Conservation (phyloP, 768 basidiomycete genomes). For the Candolleomyces efflorescens region DNA sequence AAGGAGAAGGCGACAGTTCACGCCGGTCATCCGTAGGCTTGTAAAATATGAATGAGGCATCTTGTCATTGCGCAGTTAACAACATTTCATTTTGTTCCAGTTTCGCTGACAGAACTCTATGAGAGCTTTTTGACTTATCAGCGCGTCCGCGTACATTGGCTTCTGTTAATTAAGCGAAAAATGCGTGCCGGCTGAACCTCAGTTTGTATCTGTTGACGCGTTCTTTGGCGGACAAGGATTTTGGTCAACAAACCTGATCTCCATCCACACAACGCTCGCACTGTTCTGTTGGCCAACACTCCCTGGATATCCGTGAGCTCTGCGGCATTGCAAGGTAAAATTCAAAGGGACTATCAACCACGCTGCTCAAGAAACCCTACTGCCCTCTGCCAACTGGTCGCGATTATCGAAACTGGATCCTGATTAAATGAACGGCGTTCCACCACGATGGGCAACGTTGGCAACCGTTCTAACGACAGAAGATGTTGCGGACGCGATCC, state of each 20-base stretch:
- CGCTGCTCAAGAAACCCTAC: no score
- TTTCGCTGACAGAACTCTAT: no score
- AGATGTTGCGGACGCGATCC: constrained; percentile 34
- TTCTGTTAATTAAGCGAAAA: neutral
- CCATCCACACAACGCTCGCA: neutral
- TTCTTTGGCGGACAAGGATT: constrained; percentile 18
- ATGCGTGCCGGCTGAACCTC: neutral
- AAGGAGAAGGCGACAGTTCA: no score
- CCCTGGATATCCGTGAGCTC: neutral
- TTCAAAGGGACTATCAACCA: neutral
- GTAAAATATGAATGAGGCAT: no score
- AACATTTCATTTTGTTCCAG: no score
- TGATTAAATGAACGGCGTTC: no score
- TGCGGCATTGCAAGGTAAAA: neutral
- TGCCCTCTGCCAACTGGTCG: neutral
- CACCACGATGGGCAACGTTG: constrained; percentile 34
- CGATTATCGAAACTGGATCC: neutral
- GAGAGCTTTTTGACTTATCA: no score
- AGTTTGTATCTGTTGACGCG: constrained; percentile 16
- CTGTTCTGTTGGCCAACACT: neutral
- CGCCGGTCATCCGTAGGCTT: no score
- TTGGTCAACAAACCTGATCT: neutral
- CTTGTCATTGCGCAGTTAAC: no score
- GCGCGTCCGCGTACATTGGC: no score
- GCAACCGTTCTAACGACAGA: constrained; percentile 35